Base-by-base conservation (phyloP, 2,329 filamentous ascomycete species). In the Metarhizium robertsii region DNA sequence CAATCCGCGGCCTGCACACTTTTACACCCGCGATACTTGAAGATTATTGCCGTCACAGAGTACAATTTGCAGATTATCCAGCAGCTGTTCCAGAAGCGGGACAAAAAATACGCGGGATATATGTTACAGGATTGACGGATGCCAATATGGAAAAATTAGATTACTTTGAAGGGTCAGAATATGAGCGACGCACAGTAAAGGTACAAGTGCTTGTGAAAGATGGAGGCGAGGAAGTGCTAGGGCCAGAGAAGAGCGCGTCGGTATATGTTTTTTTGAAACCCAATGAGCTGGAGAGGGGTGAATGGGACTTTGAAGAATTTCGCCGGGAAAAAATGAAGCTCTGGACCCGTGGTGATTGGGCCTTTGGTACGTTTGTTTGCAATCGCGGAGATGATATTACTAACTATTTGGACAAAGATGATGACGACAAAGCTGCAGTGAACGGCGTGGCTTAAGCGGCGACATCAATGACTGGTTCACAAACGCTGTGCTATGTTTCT, bases 271-370 rank as follows among this genome's bases (percentile, higher is more conserved):
- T 80, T 70, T 73, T 75, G 48, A 59, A 73, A 1, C 68, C 73
- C 16, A 61, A 69, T 0, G 42, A 65, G 0, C 72, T 97, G 18
- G 90, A 95, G 69, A 75, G 80, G 36, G 71, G 74, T 25, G 91
- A 96, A 69, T 97, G 92, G 92, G 89, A 95, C 68, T 94, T 91
- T 72, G 84, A 86, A 50, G 83, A 88, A 59, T 97, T 96, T 67
- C 83, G 86, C 58, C 76, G 78, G 63, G 85, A 94, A 59, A 95
- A 91, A 74, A 72, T 84, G 72, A 67, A 67, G 55, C 56, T 65
- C 3, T 84, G 80, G 80, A 77, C 78, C 5, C 69, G 79, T n/a
- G 74, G 73, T 34, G 76, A 76, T 52, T 75, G 75, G 60, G 67
- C 68, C 10, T 77, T 77, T 58, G 71, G 57, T 75, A 30, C 71